A percentile compares a stretch with the other conserved stretches of the same genome.
These are phyloP conservation scores for Rhipidocladum racemiflorum DNA, from an alignment of 176 grass and related monocot species.

Conservation along the genomic window DNA sequence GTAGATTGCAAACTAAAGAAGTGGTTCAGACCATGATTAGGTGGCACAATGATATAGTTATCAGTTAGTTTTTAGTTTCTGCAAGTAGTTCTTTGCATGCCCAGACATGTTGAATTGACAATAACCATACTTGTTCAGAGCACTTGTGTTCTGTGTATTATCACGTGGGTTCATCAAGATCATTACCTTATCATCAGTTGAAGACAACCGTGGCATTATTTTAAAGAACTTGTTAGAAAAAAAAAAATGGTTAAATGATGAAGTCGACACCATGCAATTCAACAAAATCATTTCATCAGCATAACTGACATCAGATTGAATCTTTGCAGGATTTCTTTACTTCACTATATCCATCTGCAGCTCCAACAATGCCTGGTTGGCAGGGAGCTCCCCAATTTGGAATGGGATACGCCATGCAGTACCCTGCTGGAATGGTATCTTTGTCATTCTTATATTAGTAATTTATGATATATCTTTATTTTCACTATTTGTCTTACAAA, in stretches of 20 bases:
- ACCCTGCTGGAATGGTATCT: conserved; percentile 68
- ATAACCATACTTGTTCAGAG: conserved; percentile 2
- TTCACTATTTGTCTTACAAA: conserved; percentile 19
- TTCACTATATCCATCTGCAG: conserved; percentile 63
- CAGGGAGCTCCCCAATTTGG: conserved; percentile 64
- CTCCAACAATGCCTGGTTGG: conserved; percentile 60
- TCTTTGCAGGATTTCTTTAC: conserved; percentile 78
- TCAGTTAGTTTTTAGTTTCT: not conserved
- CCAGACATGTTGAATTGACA: not conserved
- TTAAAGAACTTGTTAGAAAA: not conserved
- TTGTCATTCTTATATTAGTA: conserved; percentile 22
- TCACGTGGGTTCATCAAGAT: not conserved
- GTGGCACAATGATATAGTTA: not conserved
- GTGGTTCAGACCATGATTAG: not conserved
- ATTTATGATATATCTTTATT: conserved; percentile 2
- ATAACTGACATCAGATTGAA: conserved; percentile 22
- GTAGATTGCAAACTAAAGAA: not conserved
- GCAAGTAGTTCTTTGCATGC: not conserved
- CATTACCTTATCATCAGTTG: not conserved
- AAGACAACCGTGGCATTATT: not conserved
- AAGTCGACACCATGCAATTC: not conserved
- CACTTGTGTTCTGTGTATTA: not conserved
- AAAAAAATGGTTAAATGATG: not conserved
- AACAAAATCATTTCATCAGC: conserved; percentile 15
- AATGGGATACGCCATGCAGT: conserved; percentile 85